These are phyloP conservation scores for Suillus cothurnatus DNA, from an alignment of 768 basidiomycete genomes.

Conservation along the genomic window DNA sequence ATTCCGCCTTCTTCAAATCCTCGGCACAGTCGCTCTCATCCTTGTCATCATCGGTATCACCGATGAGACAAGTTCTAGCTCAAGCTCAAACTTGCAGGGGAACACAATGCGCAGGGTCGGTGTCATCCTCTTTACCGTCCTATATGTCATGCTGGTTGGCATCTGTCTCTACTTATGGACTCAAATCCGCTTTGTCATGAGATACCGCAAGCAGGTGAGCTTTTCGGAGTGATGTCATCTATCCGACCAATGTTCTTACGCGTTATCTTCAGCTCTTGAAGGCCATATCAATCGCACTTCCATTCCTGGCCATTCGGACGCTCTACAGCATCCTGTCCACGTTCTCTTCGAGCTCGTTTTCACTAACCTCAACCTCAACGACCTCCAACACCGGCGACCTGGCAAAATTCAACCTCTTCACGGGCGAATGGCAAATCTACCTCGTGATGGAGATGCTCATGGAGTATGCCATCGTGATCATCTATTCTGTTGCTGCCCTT, in stretches of 20 bases:
- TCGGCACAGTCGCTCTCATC: constrained; percentile 30
- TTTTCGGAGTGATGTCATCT: constrained; percentile 6
- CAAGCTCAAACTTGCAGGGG: constrained; percentile 22
- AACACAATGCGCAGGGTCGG: constrained; percentile 36
- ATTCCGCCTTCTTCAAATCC: constrained; percentile 32
- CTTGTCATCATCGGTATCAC: constrained; percentile 40
- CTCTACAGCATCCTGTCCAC: constrained; percentile 53
- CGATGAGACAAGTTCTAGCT: constrained; percentile 14
- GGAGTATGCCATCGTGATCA: constrained; percentile 51
- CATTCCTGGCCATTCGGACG: constrained; percentile 54
- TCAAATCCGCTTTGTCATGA: constrained; percentile 42
- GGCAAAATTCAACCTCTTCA: constrained; percentile 51
- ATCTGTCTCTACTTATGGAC: constrained; percentile 52
- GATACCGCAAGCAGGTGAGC: constrained; percentile 37
- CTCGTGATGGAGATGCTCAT: constrained; percentile 55
- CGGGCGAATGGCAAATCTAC: constrained; percentile 54
- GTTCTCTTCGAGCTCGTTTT: constrained; percentile 45
- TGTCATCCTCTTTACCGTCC: constrained; percentile 33
- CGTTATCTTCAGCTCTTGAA: constrained; percentile 48
- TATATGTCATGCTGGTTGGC: constrained; percentile 48
- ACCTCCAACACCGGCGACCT: constrained; percentile 29
- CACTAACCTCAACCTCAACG: constrained; percentile 40
- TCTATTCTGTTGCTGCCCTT: constrained; percentile 37
- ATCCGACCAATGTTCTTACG: constrained; percentile 12
- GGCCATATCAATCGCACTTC: constrained; percentile 56